These are phyloP conservation scores for Rosa persica DNA, from an alignment of 306 rosid genomes.

Conservation along the genomic window DNA sequence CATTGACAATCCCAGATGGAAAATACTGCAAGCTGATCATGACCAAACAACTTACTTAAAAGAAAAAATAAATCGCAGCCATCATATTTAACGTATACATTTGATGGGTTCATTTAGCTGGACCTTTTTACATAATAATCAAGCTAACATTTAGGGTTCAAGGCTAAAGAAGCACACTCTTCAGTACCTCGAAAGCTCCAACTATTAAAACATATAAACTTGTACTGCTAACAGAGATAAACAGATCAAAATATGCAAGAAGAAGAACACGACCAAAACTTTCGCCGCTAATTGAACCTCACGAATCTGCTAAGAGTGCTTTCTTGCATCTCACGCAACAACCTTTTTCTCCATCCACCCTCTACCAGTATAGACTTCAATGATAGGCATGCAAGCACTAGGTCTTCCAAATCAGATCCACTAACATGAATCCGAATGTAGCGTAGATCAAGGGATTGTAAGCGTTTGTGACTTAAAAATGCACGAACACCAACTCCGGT, in stretches of 20 bases:
- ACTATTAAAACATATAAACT: neutral
- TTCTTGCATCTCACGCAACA: neutral
- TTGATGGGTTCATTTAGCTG: too few relatives aligned
- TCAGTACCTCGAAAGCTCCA: too few relatives aligned
- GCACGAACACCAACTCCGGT: neutral
- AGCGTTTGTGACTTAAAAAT: neutral
- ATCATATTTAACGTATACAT: neutral
- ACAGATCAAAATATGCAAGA: neutral
- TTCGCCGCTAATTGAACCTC: neutral
- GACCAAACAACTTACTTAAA: neutral
- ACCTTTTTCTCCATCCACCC: neutral
- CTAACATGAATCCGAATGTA: neutral
- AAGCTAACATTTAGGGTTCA: neutral
- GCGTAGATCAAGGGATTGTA: neutral
- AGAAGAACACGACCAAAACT: neutral
- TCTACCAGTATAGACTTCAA: neutral
- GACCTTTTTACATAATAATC: too few relatives aligned
- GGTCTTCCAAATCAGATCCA: neutral
- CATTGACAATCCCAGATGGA: slow-evolving; percentile 39
- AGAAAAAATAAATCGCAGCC: neutral
- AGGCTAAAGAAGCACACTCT: too few relatives aligned
- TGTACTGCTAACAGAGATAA: neutral
- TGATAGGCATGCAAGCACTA: neutral
- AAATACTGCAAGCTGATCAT: slow-evolving; percentile 39
- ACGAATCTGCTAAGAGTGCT: neutral